These are phyloP conservation scores for Annulohypoxylon stygium DNA, from an alignment of 495 filamentous ascomycete genomes.

Conservation along the genomic window DNA sequence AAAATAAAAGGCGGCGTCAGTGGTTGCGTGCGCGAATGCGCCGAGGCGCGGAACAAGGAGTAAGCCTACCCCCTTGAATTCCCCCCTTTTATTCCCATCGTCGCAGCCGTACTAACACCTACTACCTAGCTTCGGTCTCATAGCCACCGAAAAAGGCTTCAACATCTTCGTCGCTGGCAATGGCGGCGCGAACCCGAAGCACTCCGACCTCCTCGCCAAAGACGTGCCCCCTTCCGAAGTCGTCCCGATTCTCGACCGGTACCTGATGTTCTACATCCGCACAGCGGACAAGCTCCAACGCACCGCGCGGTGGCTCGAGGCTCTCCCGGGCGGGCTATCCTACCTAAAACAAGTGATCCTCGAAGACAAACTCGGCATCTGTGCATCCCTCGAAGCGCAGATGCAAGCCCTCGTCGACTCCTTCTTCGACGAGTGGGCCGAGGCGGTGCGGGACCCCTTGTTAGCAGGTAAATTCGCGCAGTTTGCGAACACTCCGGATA, in stretches of 20 bases:
- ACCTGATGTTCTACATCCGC: conserved; percentile 96
- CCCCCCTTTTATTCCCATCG: neutral
- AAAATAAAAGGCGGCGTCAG: conserved; percentile 96
- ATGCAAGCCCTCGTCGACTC: conserved; percentile 89
- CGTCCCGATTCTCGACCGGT: conserved; percentile 88
- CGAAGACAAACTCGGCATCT: conserved; percentile 90
- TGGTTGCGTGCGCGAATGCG: conserved; percentile 93
- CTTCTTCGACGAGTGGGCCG: conserved; percentile 98
- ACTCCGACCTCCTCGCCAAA: conserved; percentile 89
- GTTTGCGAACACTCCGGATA: conserved; percentile 87
- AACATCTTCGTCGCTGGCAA: conserved; percentile 96
- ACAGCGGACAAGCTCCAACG: conserved; percentile 96
- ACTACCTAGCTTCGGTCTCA: conserved; percentile 80
- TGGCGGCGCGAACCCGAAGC: conserved; percentile 87
- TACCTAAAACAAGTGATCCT: conserved; percentile 89
- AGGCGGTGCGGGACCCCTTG: conserved; percentile 78
- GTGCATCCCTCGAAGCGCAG: conserved; percentile 85
- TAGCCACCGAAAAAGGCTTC: conserved; percentile 94
- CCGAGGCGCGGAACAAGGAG: conserved; percentile 97
- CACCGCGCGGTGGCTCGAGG: conserved; percentile 93
- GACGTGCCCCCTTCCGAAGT: conserved; percentile 90
- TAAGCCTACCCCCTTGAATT: conserved; percentile 54
- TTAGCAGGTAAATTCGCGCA: conserved; percentile 82
- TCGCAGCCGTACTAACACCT: conserved; percentile 7
- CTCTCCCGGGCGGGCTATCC: conserved; percentile 84